A percentile compares a stretch with the other conserved stretches of the same genome.
Conservation (phyloP, 2,329 filamentous ascomycete genomes). For the Ophiostoma angusticollis region DNA sequence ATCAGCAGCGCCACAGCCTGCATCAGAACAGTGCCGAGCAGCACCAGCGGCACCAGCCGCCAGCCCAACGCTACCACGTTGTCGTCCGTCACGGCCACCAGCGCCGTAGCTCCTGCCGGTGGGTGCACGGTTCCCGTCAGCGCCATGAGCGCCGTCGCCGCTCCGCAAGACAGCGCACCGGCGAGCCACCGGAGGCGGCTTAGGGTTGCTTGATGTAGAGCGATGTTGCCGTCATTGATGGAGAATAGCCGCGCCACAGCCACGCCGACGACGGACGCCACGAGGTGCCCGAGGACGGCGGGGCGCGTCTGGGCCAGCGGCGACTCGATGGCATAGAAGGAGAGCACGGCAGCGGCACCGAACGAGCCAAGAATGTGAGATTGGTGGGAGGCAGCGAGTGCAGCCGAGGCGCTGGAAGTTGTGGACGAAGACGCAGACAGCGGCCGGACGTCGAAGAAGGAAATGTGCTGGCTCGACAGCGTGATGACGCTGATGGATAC, state of each 20-base stretch:
- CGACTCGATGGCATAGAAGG: constrained; percentile 59
- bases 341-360: constrained; percentile 62
- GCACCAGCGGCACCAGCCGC: constrained; percentile 50
- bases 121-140: constrained; percentile 62
- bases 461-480: constrained; percentile 40
- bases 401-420: too few species aligned
- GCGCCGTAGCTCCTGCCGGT: constrained; percentile 60
- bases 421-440: too few species aligned
- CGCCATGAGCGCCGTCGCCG: constrained; percentile 51
- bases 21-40: constrained; percentile 50
- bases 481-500: constrained; percentile 47
- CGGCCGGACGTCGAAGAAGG: constrained; percentile 37
- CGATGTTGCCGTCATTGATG: too few species aligned
- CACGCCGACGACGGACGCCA: constrained; percentile 49
- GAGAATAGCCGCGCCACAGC: constrained; percentile 52
- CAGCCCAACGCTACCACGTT: constrained; percentile 48
- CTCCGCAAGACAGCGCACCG: constrained; percentile 51
- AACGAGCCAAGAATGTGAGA: constrained; percentile 60
- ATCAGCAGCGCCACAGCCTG: constrained; percentile 47
- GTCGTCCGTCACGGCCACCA: constrained; percentile 51
- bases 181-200: constrained; percentile 53
- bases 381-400: too few species aligned
- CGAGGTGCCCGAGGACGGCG: constrained; percentile 51
- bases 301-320: constrained; percentile 64
- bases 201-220: too few species aligned